These are phyloP conservation scores for Phyllosticta paracitricarpa DNA, from an alignment of 2,329 filamentous ascomycete species.

Conservation along the genomic window DNA sequence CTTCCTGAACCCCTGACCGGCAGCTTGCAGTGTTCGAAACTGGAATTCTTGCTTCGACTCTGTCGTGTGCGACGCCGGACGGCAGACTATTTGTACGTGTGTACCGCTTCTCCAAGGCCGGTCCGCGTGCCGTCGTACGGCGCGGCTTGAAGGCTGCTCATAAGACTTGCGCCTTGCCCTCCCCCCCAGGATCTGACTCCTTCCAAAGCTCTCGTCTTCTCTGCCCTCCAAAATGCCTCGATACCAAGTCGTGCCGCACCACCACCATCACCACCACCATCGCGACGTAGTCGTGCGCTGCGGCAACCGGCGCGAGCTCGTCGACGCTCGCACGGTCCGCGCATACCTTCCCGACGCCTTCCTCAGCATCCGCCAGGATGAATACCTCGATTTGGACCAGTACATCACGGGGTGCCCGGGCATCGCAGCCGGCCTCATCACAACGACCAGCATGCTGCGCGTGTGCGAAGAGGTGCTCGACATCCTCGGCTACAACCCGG, in stretches of 20 bases:
- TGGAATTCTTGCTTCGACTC: not conserved
- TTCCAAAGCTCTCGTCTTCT: not conserved
- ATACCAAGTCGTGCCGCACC: not conserved
- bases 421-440: not conserved
- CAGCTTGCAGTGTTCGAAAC: not conserved
- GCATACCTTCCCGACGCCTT: constrained; percentile 1
- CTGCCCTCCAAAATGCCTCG: not conserved
- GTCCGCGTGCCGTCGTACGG: not conserved
- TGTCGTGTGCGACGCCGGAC: not conserved
- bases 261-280: not conserved
- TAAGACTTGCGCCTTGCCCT: not conserved
- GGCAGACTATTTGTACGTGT: not conserved
- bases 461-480: not conserved
- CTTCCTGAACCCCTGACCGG: not conserved
- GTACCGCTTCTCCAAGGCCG: not conserved
- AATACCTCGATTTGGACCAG: constrained; percentile 4
- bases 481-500: not conserved
- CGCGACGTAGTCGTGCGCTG: not conserved
- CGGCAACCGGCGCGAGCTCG: not conserved
- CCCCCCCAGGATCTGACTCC: not conserved
- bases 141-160: not conserved
- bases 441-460: not conserved
- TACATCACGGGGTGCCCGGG: not conserved
- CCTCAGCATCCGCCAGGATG: not conserved
- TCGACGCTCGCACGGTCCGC: not conserved